These are phyloP conservation scores for Rusavskia elegans DNA, from an alignment of 495 filamentous ascomycete genomes.

Conservation along the genomic window DNA sequence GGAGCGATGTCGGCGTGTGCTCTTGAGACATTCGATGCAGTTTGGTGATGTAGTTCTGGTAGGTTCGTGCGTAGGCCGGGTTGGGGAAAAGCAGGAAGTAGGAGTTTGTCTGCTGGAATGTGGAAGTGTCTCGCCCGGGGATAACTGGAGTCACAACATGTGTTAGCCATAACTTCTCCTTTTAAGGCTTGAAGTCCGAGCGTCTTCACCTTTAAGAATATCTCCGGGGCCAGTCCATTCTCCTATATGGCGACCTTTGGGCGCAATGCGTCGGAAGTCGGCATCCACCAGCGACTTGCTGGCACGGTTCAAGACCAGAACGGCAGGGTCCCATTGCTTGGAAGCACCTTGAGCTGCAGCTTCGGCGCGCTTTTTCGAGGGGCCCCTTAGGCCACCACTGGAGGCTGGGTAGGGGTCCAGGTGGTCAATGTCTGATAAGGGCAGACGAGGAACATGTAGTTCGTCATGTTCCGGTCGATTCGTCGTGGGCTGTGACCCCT, in stretches of 20 bases:
- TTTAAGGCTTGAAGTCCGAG: not conserved
- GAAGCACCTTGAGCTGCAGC: conserved; percentile 5
- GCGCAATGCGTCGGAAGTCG: conserved; percentile 46
- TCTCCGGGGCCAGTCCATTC: conserved; percentile 40
- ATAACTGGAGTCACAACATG: conserved; percentile 16
- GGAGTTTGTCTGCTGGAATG: conserved; percentile 32
- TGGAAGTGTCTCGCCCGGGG: conserved; percentile 35
- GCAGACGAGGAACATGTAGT: conserved; percentile 15
- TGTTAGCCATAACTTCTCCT: not conserved
- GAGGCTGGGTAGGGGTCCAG: not conserved
- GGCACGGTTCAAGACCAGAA: conserved; percentile 34
- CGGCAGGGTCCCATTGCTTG: conserved; percentile 12
- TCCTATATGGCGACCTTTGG: conserved; percentile 44
- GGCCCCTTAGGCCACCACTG: not conserved
- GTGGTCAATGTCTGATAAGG: conserved; percentile 9
- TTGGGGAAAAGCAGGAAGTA: conserved; percentile 50
- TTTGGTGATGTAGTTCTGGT: conserved; percentile 28
- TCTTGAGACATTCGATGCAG: conserved; percentile 48
- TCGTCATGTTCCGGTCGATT: not conserved
- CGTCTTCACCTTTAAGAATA: conserved; percentile 20
- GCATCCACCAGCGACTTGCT: conserved; percentile 38
- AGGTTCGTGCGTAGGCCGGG: conserved; percentile 34
- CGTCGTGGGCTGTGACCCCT: not conserved
- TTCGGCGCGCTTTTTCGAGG: not conserved
- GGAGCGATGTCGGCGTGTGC: conserved; percentile 85